Base-by-base conservation (phyloP, 495 filamentous ascomycete genomes). In the Tuber aestivum region DNA sequence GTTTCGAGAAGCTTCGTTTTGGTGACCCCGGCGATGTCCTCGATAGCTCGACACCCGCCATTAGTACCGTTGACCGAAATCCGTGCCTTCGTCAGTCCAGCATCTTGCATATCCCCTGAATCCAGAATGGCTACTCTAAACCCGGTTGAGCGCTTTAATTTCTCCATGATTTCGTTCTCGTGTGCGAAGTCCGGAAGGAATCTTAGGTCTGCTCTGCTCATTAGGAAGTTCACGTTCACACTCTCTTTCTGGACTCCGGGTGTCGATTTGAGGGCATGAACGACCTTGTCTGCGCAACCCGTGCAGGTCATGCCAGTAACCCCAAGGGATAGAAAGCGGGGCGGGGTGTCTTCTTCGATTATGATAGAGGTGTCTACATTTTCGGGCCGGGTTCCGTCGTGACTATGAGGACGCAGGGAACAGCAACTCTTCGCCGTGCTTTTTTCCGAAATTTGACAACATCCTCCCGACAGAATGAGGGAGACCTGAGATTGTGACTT, bases 241-340 rank as follows among this genome's bases (percentile, higher is more conserved):
- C 72, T 78, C 20, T 74, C 69, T 23, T 70, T 23, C 3, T 80
- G 75, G n/a, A 82, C 76, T 1, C 81, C 81, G 10, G 61, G 69
- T 65, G 76, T 82, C 1, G 81, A 72, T 61, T 69, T 61, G 32
- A 82, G 56, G 10, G 82, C 72, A 32, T 82, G 76, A 2, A 69
- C 41, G 23, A 76, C 75, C 42, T 82, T 81, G 65, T 82, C 81
- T 7, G 81, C 80, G 48, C 81, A 82, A 7, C 77, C 75, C 5
- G 81, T 80, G 71, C 81, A 82, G 9, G 81, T 82, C 81, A 82
- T 82, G 40, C 81, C 80, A 44, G 81, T 76, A 38, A 82, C 72
- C 23, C 74, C 81, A 27, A 82, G 69, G 14, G 80, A 79, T 41
- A 79, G 72, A 41, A 75, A 79, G 32, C 72, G 69, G 6, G 77